Base-by-base conservation (phyloP, 2,329 filamentous ascomycete species). In the Scedosporium aurantiacum region DNA sequence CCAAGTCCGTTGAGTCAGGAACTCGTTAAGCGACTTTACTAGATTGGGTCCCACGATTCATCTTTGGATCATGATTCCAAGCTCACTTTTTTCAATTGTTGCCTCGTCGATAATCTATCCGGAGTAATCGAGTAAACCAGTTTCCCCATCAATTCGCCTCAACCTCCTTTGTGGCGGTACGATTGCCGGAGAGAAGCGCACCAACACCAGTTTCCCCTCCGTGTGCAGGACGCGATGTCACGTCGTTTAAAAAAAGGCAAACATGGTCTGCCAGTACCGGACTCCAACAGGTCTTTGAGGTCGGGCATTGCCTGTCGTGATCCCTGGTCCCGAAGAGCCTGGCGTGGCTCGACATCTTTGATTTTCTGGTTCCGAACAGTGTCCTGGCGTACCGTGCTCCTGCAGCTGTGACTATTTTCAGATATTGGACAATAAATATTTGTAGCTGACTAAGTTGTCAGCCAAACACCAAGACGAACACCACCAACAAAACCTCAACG, bases 221-320 rank as follows among this genome's bases (percentile, higher is more conserved):
- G 12, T 5, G 37, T 43, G 56, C 57, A 58, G 40, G 37, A 47
- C 57, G 23, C 37, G 57, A 58, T 58, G 40, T 28, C n/a, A 58
- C 57, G 12, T 58, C 57, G 57, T 58, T 58, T n/a, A 57, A 57
- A 43, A 40, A 27, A 45, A n/a, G 37, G 37, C 37, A 57, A 32
- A 28, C 32, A 57, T n/a, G n/a, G 5, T 21, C 41, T n/a, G 21
- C 7, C 3, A 21, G 40, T 47, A 10, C 25, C 32, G 25, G 57
- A 40, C n/a, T 40, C n/a, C 14, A 16, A 40, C 21, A 40, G 3
- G 14, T 40, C 28, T 14, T 12, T 37, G 32, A 37, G 10, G 10
- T 37, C 10, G 32, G 32, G 10, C 14, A 37, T 37, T 37, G 8
- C 32, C 4, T 37, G 32, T 37, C 32, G 4, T 10, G 32, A 37